Conservation (phyloP, 2,329 filamentous ascomycete genomes). For the Ophiostoma sp. region DNA sequence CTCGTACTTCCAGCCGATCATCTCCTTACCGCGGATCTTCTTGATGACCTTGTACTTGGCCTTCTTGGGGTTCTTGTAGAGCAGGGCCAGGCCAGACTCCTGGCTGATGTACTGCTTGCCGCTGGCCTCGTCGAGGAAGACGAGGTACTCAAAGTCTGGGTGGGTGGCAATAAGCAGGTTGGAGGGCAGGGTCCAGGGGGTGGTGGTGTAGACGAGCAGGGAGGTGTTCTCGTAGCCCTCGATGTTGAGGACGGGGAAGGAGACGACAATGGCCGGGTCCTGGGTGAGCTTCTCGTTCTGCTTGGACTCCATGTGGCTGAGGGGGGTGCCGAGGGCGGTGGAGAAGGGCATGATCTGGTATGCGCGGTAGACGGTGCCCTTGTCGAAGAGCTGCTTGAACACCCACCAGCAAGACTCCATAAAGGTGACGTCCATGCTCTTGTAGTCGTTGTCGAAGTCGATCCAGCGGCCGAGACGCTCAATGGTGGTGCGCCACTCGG, state of each 20-base stretch:
- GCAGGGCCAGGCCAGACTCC: constrained; percentile 70
- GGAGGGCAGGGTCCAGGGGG: constrained; percentile 75
- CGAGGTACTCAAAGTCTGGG: constrained; percentile 74
- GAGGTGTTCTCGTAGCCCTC: constrained; percentile 69
- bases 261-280: constrained; percentile 82
- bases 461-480: constrained; percentile 91
- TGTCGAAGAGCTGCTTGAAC: constrained; percentile 88
- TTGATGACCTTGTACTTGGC: constrained; percentile 82
- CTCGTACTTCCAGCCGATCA: constrained; percentile 84
- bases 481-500: constrained; percentile 83
- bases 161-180: constrained; percentile 67
- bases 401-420: constrained; percentile 98
- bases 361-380: constrained; percentile 82
- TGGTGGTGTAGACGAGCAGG: constrained; percentile 83
- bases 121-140: constrained; percentile 75
- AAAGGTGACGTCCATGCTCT: constrained; percentile 92
- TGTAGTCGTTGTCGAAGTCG: constrained; percentile 97
- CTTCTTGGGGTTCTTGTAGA: constrained; percentile 95
- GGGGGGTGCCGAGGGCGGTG: constrained; percentile 78
- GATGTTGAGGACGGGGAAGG: constrained; percentile 77
- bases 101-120: constrained; percentile 81
- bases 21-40: constrained; percentile 74
- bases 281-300: constrained; percentile 93
- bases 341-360: constrained; percentile 95
- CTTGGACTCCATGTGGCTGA: constrained; percentile 90